phyloP scores from a whole-genome alignment of 2,329 filamentous ascomycete species.

The Tolypocladium guangdongense region DNA sequence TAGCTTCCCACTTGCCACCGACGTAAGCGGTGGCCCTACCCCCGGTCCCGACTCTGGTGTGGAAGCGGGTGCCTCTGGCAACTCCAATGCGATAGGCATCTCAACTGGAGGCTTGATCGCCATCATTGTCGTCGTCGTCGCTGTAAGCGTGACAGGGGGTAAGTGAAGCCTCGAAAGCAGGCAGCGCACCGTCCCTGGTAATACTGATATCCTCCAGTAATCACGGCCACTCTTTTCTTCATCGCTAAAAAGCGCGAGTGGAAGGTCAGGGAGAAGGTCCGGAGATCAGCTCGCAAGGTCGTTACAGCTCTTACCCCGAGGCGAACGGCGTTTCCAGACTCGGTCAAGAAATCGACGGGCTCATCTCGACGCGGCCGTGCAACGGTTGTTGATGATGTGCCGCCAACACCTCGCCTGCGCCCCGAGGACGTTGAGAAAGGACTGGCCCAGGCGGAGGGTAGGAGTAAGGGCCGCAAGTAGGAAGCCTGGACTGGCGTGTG shows the following conservation, averaged over 20 bases:
- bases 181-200: background rate
- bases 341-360: conserved; percentile 34
- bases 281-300: conserved; percentile 54
- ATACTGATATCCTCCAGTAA: conserved; percentile 32
- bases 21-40: conserved; percentile 24
- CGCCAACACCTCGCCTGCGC: conserved; percentile 44
- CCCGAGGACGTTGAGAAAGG: conserved; percentile 51
- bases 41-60: conserved; percentile 31
- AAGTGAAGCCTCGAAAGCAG: conserved; percentile 18
- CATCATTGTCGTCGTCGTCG: conserved; percentile 61
- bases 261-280: conserved; percentile 63
- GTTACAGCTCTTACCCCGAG: conserved; percentile 52
- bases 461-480: conserved; percentile 19
- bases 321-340: conserved; percentile 48
- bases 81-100: conserved; percentile 45
- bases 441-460: conserved; percentile 24
- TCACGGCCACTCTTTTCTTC: conserved; percentile 59
- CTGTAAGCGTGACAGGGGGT: conserved; percentile 61
- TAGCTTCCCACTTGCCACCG: conserved; percentile 32
- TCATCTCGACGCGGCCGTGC: conserved; percentile 25
- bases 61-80: conserved; percentile 54
- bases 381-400: conserved; percentile 41
- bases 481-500: conserved; percentile 3
- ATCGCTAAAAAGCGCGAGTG: conserved; percentile 78
- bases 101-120: conserved; percentile 61